Evolutionary conservation across 1,284 basidiomycete species (phyloP).

Genomic region (Malassezia nana): DNA sequence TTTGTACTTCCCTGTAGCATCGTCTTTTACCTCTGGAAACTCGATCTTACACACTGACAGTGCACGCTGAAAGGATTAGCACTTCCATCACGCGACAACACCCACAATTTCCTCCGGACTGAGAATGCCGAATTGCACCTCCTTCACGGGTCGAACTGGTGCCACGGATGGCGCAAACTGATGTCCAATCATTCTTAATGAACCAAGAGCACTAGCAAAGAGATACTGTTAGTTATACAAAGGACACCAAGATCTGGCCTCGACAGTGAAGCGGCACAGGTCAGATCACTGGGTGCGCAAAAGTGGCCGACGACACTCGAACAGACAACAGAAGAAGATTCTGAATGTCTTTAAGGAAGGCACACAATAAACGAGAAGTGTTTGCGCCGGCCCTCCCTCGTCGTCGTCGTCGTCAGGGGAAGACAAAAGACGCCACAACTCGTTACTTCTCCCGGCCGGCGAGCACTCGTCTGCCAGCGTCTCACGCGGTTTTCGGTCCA

Average conservation of each 20-base stretch:
- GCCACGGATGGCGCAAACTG: conserved; percentile 70
- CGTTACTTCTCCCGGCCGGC: conserved; percentile 2
- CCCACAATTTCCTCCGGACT: conserved; percentile 89
- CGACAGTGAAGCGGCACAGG: not conserved
- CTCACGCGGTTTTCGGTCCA: not conserved
- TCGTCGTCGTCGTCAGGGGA: conserved; percentile 16
- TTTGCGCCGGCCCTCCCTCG: conserved; percentile 1
- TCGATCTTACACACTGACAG: conserved; percentile 97
- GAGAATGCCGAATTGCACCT: conserved; percentile 98
- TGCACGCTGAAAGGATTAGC: conserved; percentile 59
- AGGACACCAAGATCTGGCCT: not conserved
- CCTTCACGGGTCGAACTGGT: conserved; percentile 69
- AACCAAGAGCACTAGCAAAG: not conserved
- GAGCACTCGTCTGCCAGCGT: not conserved
- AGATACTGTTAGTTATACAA: not conserved
- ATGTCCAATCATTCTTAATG: conserved; percentile 22
- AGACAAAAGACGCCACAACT: conserved; percentile 2
- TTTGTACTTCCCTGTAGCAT: conserved; percentile 66
- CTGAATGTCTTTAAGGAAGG: conserved; percentile 5
- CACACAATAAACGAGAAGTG: not conserved
- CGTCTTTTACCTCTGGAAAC: conserved; percentile 95
- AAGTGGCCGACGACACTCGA: conserved; percentile 18
- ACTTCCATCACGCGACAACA: conserved; percentile 19
- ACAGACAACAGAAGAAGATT: conserved; percentile 6
- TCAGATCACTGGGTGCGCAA: not conserved